These are phyloP conservation scores for Physaria fendleri DNA, from an alignment of 345 rosid genomes.

Conservation along the genomic window DNA sequence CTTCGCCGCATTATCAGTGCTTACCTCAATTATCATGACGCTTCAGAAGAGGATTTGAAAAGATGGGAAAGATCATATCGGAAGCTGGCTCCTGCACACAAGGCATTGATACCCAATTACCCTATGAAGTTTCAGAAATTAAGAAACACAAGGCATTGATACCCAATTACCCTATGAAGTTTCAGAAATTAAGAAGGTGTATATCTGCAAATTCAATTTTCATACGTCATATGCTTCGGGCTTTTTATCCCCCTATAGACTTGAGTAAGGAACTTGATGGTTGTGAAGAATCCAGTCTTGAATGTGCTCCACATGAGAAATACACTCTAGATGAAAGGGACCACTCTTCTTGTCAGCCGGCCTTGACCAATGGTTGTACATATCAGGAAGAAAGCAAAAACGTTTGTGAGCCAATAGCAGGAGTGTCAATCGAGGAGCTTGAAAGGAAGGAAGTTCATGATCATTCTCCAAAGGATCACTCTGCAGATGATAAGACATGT, in stretches of 20 bases:
- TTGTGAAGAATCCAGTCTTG: constrained; percentile 39
- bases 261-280: constrained; percentile 67
- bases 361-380: constrained; percentile 38
- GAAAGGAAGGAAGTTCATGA: constrained; percentile 33
- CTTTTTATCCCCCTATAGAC: constrained; percentile 96
- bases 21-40: constrained; percentile 87
- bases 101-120: constrained; percentile 60
- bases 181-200: constrained; percentile 63
- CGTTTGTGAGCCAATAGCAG: constrained; percentile 19
- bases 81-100: constrained; percentile 72
- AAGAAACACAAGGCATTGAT: constrained; percentile 60
- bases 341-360: constrained; percentile 36
- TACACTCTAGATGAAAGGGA: constrained; percentile 38
- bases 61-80: constrained; percentile 71
- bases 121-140: constrained; percentile 58
- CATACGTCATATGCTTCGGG: constrained; percentile 89
- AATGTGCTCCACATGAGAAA: constrained; percentile 39
- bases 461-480: constrained; percentile 20
- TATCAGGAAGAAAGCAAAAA: constrained; percentile 26
- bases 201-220: constrained; percentile 68
- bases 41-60: constrained; percentile 78
- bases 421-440: constrained; percentile 37
- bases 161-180: constrained; percentile 60
- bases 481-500: constrained; percentile 19
- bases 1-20: constrained; percentile 95